phyloP scores from a whole-genome alignment of 108 stramenopile genomes.

The Parmales sp. region DNA sequence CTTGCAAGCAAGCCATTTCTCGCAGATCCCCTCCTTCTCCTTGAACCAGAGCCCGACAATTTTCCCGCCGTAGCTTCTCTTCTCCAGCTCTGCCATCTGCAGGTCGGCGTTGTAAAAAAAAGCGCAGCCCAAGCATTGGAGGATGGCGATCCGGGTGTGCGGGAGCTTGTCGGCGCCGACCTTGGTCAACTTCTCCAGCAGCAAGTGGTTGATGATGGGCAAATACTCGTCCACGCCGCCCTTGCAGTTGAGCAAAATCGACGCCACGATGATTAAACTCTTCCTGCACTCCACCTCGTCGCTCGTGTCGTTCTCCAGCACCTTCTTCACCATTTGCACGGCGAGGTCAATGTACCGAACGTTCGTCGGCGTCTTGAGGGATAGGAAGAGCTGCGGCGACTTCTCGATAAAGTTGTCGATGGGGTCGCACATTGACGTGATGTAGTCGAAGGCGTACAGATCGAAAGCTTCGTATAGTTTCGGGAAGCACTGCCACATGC shows the following conservation, averaged over 20 bases:
- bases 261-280: constrained; percentile 73
- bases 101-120: constrained; percentile 78
- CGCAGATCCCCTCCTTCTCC: constrained; percentile 46
- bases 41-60: constrained; percentile 66
- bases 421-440: constrained; percentile 84
- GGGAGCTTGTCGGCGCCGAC: constrained; percentile 41
- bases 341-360: constrained; percentile 73
- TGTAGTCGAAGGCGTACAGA: constrained; percentile 89
- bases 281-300: constrained; percentile 75
- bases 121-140: constrained; percentile 70
- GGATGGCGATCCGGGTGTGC: constrained; percentile 53
- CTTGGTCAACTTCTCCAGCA: constrained; percentile 67
- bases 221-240: constrained; percentile 70
- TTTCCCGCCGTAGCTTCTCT: constrained; percentile 65
- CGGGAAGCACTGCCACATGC: constrained; percentile 86
- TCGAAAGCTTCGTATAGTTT: constrained; percentile 80
- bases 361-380: constrained; percentile 41
- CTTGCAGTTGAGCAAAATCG: constrained; percentile 74
- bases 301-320: constrained; percentile 52
- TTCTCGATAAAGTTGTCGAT: constrained; percentile 86
- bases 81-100: constrained; percentile 71
- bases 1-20: constrained; percentile 61
- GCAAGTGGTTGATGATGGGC: constrained; percentile 67
- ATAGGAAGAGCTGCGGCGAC: constrained; percentile 59
- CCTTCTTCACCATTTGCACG: constrained; percentile 73